phyloP scores from a whole-genome alignment of 2,329 filamentous ascomycete species.

The Aurifilum marmelostoma region DNA sequence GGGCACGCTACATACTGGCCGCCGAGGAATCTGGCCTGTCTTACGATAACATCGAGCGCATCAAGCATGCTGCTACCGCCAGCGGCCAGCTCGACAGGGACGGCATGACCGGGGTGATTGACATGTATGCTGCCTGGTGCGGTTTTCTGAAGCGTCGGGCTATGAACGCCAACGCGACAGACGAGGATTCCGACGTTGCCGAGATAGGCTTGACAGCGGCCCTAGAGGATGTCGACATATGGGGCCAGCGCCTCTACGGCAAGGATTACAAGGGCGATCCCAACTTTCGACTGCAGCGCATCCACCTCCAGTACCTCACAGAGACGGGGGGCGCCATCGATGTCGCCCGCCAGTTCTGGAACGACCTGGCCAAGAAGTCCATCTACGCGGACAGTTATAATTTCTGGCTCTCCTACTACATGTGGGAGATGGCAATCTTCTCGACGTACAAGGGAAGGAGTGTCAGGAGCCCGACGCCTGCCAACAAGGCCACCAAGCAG shows the following conservation, averaged over 20 bases:
- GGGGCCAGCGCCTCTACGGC: constrained; percentile 75
- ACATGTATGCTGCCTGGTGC: constrained; percentile 94
- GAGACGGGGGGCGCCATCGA: constrained; percentile 79
- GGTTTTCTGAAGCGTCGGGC: constrained; percentile 87
- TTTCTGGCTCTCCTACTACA: constrained; percentile 92
- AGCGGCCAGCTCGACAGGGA: constrained; percentile 82
- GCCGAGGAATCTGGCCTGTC: constrained; percentile 77
- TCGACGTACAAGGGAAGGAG: constrained; percentile 49
- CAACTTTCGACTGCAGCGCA: constrained; percentile 84
- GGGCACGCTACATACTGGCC: constrained; percentile 85
- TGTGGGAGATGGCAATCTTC: constrained; percentile 81
- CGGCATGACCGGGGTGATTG: constrained; percentile 84
- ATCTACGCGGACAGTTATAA: constrained; percentile 79
- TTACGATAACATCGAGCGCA: constrained; percentile 81
- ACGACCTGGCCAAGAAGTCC: constrained; percentile 65
- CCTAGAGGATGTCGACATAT: constrained; percentile 81
- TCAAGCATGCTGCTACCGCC: constrained; percentile 91
- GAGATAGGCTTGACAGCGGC: constrained; percentile 87
- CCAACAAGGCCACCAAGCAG: constrained; percentile 31
- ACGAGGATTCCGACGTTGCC: constrained; percentile 86
- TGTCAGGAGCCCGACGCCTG: constrained; percentile 56
- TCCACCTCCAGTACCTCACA: constrained; percentile 88
- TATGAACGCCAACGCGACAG: constrained; percentile 71
- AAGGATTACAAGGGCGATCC: constrained; percentile 82
- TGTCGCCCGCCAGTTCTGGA: constrained; percentile 78